Evolutionary conservation across 495 filamentous ascomycete genomes (phyloP).

Genomic region (Xylaria intraflava): DNA sequence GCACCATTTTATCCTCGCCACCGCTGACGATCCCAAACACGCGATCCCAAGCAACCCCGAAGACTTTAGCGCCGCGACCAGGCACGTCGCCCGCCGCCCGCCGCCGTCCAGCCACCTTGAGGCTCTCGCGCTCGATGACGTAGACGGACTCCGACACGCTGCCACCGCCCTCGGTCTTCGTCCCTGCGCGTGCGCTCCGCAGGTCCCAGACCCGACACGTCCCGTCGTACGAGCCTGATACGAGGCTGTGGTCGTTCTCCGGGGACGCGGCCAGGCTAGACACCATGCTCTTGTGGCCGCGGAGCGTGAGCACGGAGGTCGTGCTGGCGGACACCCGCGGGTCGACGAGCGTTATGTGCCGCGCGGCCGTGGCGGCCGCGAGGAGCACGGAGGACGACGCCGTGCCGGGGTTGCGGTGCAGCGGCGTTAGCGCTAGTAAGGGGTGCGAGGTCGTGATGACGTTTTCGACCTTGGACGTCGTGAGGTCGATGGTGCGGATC

Average conservation of each 20-base stretch:
- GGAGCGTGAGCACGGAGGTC: constrained; percentile 76
- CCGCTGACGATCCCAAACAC: constrained; percentile 82
- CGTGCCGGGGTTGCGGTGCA: constrained; percentile 45
- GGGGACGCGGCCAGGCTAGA: constrained; percentile 63
- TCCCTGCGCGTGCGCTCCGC: constrained; percentile 59
- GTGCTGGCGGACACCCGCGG: constrained; percentile 67
- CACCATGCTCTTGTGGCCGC: constrained; percentile 84
- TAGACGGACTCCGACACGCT: constrained; percentile 75
- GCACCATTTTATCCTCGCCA: constrained; percentile 87
- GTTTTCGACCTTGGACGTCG: constrained; percentile 65
- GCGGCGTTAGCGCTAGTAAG: constrained; percentile 64
- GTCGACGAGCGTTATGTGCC: constrained; percentile 84
- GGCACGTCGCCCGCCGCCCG: constrained; percentile 50
- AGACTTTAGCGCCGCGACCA: constrained; percentile 68
- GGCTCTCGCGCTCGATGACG: constrained; percentile 65
- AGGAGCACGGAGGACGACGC: constrained; percentile 49
- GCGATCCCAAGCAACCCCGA: constrained; percentile 81
- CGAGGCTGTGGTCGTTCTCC: constrained; percentile 68
- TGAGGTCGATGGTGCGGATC: constrained; percentile 83
- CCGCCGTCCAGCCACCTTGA: constrained; percentile 42
- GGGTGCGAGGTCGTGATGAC: constrained; percentile 76
- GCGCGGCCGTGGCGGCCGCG: constrained; percentile 77
- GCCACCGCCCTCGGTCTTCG: constrained; percentile 51
- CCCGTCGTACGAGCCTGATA: constrained; percentile 80
- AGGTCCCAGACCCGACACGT: constrained; percentile 92